Conservation (phyloP, 345 rosid genomes). For the Erodium maritimum region DNA sequence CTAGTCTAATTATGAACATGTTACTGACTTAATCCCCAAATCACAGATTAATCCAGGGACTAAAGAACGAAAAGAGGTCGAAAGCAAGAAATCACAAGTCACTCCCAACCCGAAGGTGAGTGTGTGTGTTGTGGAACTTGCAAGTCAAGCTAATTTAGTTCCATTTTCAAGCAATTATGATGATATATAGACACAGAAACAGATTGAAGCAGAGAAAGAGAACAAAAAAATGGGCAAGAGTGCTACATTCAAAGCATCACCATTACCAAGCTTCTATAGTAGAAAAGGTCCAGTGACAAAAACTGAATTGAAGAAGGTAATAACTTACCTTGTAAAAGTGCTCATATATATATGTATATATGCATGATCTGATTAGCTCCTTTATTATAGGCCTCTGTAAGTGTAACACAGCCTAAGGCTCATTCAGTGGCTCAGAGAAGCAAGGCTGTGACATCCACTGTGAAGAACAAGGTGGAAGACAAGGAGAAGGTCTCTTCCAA, state of each 20-base stretch:
- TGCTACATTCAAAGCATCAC: conserved; percentile 22
- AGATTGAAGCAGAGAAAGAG: conserved; percentile 5
- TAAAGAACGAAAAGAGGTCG: no score
- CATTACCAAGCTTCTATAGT: conserved; percentile 24
- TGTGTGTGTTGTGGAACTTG: no score
- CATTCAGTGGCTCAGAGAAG: conserved; percentile 5
- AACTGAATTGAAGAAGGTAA: conserved; percentile 7
- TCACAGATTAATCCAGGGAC: no score
- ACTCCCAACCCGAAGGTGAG: no score
- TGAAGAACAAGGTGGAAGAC: conserved; percentile 2
- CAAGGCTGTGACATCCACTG: conserved; percentile 1
- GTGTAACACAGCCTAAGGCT: conserved; percentile 7
- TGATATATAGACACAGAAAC: conserved; percentile 3
- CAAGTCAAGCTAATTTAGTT: background rate
- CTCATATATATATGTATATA: background rate
- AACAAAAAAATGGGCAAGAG: conserved; percentile 9
- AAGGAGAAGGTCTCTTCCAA: conserved; percentile 7
- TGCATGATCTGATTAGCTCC: background rate
- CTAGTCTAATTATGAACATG: no score
- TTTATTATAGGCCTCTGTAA: conserved; percentile 6
- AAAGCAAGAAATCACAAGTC: no score
- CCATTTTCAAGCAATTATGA: background rate
- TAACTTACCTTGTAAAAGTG: background rate
- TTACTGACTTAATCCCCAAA: no score
- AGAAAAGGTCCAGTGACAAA: conserved; percentile 10